A percentile compares a stretch with the other conserved stretches of the same genome.
Evolutionary conservation across 306 rosid species (phyloP).

Genomic region (Vicia villosa): DNA sequence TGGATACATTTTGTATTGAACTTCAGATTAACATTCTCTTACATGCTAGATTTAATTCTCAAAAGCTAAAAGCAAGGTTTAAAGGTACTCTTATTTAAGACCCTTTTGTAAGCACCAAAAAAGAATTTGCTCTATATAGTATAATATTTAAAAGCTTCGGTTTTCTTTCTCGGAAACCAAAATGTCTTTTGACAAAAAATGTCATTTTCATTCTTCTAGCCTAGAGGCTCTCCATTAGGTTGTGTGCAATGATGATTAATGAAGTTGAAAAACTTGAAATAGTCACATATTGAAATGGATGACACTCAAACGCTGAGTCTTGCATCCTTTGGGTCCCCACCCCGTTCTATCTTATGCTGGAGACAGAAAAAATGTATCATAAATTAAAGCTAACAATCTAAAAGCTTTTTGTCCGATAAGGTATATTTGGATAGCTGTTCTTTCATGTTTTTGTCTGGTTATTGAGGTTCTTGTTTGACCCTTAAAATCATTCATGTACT

Average conservation of each 20-base stretch:
- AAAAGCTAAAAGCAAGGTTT: constrained; percentile 10
- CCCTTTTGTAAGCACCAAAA: constrained; percentile 21
- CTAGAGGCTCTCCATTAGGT: no score
- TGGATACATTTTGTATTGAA: constrained; percentile 34
- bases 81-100: constrained; percentile 30
- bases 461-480: constrained; percentile 41
- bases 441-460: constrained; percentile 44
- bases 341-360: background rate
- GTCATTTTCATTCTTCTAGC: no score
- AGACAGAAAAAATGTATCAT: background rate
- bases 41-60: constrained; percentile 4
- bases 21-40: constrained; percentile 16
- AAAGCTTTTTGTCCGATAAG: constrained; percentile 39
- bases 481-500: background rate
- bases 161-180: constrained; percentile 29
- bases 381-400: constrained; percentile 20
- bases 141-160: constrained; percentile 9
- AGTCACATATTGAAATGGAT: no score
- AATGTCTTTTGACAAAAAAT: constrained; percentile 2
- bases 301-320: constrained; percentile 4
- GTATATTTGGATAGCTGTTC: constrained; percentile 33
- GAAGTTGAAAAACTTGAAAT: no score
- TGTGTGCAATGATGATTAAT: no score
- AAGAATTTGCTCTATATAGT: background rate
- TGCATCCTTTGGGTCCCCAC: constrained; percentile 27